A percentile compares a stretch with the other conserved stretches of the same genome.
Conservation (phyloP, 164 flowering plant species). For the Akebia trifoliata region DNA sequence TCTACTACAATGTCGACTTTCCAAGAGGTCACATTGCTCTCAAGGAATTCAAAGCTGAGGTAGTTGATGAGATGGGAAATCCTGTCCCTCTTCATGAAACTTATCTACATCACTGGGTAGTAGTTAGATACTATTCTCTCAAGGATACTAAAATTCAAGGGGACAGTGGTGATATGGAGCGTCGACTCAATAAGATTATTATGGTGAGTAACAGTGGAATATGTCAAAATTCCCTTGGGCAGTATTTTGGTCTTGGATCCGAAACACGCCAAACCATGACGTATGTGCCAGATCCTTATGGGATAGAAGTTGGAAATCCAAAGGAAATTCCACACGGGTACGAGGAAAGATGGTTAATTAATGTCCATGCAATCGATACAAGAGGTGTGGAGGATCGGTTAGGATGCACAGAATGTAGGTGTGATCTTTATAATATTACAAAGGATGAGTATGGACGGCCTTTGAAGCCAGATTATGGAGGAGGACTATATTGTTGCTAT, state of each 20-base stretch:
- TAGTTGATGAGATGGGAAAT: conserved; percentile 72
- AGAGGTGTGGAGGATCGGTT: conserved; percentile 65
- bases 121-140: conserved; percentile 44
- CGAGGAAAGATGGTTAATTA: conserved; percentile 76
- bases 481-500: conserved; percentile 75
- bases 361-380: conserved; percentile 89
- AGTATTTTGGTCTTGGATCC: conserved; percentile 80
- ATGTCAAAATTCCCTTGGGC: conserved; percentile 40
- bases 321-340: conserved; percentile 55
- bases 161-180: neutral
- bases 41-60: conserved; percentile 73
- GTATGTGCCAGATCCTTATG: conserved; percentile 75
- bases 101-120: conserved; percentile 90
- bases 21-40: conserved; percentile 88
- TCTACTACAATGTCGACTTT: conserved; percentile 51
- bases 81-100: conserved; percentile 84
- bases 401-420: conserved; percentile 88
- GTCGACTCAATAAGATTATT: conserved; percentile 20
- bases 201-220: conserved; percentile 49
- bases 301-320: conserved; percentile 75
- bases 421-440: conserved; percentile 77
- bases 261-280: conserved; percentile 69
- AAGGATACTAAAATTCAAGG: conserved; percentile 15
- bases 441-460: conserved; percentile 40
- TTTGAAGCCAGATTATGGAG: conserved; percentile 44